A percentile compares a stretch with the other conserved stretches of the same genome.
phyloP scores from a whole-genome alignment of 768 basidiomycete genomes.

The Favolaschia claudopus region DNA sequence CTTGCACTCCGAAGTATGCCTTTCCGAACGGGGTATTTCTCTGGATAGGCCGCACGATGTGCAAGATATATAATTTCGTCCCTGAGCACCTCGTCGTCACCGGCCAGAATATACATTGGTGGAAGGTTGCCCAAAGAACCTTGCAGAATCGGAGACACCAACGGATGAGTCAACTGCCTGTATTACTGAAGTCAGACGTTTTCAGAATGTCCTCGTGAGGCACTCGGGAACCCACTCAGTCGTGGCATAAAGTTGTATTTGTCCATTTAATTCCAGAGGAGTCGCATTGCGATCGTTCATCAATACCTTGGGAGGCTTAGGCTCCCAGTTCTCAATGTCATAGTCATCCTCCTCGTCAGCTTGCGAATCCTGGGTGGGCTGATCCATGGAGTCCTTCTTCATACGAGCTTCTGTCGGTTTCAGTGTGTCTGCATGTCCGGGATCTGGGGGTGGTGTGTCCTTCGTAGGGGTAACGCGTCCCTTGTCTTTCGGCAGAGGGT shows the following conservation, averaged over 20 bases:
- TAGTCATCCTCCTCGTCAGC: constrained; percentile 24
- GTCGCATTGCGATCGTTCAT: constrained; percentile 53
- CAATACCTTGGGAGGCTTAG: constrained; percentile 63
- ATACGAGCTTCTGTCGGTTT: constrained; percentile 42
- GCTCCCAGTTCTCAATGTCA: constrained; percentile 52
- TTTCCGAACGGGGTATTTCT: constrained; percentile 64
- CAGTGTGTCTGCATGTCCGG: constrained; percentile 58
- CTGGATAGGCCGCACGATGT: constrained; percentile 81
- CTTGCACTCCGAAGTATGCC: constrained; percentile 54
- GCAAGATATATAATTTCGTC: constrained; percentile 84
- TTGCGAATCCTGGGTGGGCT: background rate
- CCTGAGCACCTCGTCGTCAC: constrained; percentile 76
- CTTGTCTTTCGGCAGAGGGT: constrained; percentile 41
- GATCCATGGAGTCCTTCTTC: constrained; percentile 28
- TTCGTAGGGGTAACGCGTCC: constrained; percentile 45
- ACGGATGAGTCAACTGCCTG: constrained; percentile 69
- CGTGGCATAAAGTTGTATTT: constrained; percentile 82
- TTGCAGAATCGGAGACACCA: constrained; percentile 76
- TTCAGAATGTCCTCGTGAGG: background rate
- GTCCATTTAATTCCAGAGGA: constrained; percentile 60
- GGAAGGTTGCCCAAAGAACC: constrained; percentile 80
- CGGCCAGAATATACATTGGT: constrained; percentile 76
- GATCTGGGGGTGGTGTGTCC: constrained; percentile 53
- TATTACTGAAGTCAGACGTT: background rate
- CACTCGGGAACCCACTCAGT: constrained; percentile 60